phyloP scores from a whole-genome alignment of 352 stramenopile species.

The Globisporangium canariense region DNA sequence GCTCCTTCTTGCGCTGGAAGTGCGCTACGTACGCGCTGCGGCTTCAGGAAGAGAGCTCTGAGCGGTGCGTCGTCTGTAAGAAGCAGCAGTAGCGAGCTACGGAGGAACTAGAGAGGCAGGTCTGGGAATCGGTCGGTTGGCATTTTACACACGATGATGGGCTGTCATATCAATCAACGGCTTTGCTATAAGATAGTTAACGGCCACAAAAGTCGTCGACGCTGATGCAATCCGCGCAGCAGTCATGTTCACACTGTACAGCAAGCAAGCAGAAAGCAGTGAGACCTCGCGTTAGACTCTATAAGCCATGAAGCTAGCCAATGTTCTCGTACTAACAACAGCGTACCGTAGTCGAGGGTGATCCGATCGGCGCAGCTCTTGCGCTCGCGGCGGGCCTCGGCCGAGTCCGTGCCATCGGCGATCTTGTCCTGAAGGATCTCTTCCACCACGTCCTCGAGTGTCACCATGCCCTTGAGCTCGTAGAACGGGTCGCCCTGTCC shows the following conservation, averaged over 20 bases:
- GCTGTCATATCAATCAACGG: neutral
- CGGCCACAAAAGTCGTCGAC: neutral
- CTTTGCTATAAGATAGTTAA: constrained; percentile 1
- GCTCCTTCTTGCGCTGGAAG: constrained; percentile 45
- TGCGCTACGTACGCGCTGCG: constrained; percentile 20
- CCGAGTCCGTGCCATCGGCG: constrained; percentile 92
- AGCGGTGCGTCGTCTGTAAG: neutral
- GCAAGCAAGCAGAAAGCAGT: neutral
- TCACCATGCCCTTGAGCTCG: constrained; percentile 96
- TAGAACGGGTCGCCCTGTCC: constrained; percentile 91
- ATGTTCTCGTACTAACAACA: neutral
- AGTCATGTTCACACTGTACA: neutral
- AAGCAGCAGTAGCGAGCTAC: neutral
- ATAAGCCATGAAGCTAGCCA: neutral
- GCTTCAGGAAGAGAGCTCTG: constrained; percentile 7
- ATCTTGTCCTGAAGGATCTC: constrained; percentile 97
- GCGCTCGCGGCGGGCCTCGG: constrained; percentile 37
- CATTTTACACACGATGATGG: neutral
- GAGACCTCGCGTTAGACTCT: neutral
- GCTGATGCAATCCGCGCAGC: neutral
- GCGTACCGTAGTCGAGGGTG: constrained; percentile 54
- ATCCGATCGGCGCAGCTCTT: constrained; percentile 56
- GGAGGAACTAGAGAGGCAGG: too few relatives aligned
- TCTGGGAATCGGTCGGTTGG: neutral
- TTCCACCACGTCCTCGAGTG: constrained; percentile 98